Percentiles rank a stretch among this genome's conserved stretches.
These are phyloP conservation scores for Aspergillus proliferans DNA, from an alignment of 2,329 filamentous ascomycete genomes.

Conservation along the genomic window DNA sequence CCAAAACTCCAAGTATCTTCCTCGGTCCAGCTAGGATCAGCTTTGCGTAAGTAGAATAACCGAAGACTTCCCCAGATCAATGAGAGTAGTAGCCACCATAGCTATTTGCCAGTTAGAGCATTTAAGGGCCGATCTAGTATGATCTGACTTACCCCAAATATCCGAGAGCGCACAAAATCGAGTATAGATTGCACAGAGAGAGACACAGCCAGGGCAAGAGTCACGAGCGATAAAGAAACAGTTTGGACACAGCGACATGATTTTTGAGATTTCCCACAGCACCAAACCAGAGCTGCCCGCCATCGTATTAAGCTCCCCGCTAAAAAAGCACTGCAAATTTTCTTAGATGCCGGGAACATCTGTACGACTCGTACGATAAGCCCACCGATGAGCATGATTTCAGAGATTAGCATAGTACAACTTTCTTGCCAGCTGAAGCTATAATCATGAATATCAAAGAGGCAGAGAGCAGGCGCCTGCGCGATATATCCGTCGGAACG, in stretches of 20 bases:
- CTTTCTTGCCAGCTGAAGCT: neutral
- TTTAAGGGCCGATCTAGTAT: neutral
- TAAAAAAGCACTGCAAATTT: neutral
- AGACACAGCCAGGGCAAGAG: neutral
- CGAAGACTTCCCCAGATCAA: neutral
- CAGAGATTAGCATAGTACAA: neutral
- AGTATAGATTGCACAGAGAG: neutral
- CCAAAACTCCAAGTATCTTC: neutral
- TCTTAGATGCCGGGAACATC: neutral
- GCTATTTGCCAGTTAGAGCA: neutral
- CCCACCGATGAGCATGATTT: neutral
- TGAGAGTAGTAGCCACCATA: neutral
- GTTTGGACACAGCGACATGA: neutral
- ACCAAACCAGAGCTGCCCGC: neutral
- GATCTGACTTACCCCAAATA: neutral
- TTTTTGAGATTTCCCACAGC: neutral
- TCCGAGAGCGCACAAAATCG: neutral
- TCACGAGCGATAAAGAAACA: neutral
- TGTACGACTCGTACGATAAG: neutral
- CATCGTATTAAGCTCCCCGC: neutral
- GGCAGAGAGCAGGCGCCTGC: neutral
- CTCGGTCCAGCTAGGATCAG: no score
- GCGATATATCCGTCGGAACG: no score
- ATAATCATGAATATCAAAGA: neutral
- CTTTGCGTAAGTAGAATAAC: no score